Base-by-base conservation (phyloP, 305 asterid genomes). In the Lippia alba region DNA sequence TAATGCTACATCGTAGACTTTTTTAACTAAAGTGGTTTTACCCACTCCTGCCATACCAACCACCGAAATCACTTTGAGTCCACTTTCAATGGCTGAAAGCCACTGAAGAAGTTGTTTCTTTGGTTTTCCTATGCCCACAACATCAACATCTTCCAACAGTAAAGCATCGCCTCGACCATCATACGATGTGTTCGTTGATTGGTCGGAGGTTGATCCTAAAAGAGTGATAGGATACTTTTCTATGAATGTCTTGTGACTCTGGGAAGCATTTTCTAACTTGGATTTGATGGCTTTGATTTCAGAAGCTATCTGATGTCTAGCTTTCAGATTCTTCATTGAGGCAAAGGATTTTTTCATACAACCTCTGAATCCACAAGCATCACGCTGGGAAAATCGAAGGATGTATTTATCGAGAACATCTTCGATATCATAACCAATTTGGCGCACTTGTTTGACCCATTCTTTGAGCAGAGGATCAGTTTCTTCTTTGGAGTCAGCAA, bases 31-130 rank as follows among this genome's bases (percentile, higher is more conserved):
- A 6, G 82, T 74, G 19, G 82, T 69, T 59, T 78, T 73, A 34
- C 83, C 83, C 64, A 71, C 53, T 4, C 84, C 84, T 0, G 71
- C 81, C 74, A 60, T 73, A 15, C 81, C 84, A 4, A 70, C 77
- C 30, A 80, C 79, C 5, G 79, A 70, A 66, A 80, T 64, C 34
- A 73, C 84, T 55, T 73, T 70, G 34, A 79, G 76, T 0, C 70
- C 73, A 16, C 17, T 6, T 33, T 72, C 70, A 56, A 6, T 54
- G 12, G 53, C 55, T 18, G 53, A 3, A 19, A 81, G 73, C 85
- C 76, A 78, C 49, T 18, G n/a, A 17, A 59, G 70, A 30, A 82
- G 76, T 10, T 73, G 70, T 12, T 53, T 10, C 62, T 59, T 81
- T 11, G 83, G 82, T 48, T 58, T 50, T 60, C 75, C 74, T 8